Percentiles rank a stretch among this genome's conserved stretches.
phyloP scores from a whole-genome alignment of 345 rosid species.

The Hibiscus trionum region DNA sequence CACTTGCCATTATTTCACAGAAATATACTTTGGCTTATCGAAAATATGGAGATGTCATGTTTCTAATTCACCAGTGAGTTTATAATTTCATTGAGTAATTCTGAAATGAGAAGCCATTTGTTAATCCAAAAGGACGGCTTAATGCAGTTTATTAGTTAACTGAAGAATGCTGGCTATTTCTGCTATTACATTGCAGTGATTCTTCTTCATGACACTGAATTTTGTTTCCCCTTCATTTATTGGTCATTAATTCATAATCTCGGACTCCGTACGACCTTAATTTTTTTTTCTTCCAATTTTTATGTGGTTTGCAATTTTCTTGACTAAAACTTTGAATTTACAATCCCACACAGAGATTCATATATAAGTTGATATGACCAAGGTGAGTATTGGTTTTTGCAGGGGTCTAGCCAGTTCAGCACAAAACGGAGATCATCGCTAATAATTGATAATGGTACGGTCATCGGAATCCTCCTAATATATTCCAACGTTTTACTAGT shows the following conservation, averaged over 20 bases:
- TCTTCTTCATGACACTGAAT: neutral
- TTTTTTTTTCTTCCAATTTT: neutral
- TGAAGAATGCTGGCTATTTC: neutral
- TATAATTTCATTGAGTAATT: neutral
- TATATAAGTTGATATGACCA: neutral
- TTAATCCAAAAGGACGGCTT: neutral
- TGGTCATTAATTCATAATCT: neutral
- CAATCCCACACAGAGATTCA: neutral
- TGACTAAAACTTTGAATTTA: neutral
- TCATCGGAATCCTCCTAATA: constrained; percentile 8
- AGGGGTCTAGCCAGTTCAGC: constrained; percentile 39
- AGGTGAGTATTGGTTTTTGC: constrained; percentile 19
- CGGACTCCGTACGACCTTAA: neutral
- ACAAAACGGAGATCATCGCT: constrained; percentile 41
- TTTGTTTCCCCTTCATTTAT: no score
- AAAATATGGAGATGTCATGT: neutral
- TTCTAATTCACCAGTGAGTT: neutral
- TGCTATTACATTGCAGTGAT: neutral
- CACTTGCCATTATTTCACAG: neutral
- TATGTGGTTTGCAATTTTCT: neutral
- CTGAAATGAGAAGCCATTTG: neutral
- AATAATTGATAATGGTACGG: constrained; percentile 15
- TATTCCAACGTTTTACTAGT: constrained; percentile 9
- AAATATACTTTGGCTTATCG: neutral
- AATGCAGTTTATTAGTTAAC: neutral